phyloP scores from a whole-genome alignment of 2,329 filamentous ascomycete species.

The Parastagonospora nodorum region DNA sequence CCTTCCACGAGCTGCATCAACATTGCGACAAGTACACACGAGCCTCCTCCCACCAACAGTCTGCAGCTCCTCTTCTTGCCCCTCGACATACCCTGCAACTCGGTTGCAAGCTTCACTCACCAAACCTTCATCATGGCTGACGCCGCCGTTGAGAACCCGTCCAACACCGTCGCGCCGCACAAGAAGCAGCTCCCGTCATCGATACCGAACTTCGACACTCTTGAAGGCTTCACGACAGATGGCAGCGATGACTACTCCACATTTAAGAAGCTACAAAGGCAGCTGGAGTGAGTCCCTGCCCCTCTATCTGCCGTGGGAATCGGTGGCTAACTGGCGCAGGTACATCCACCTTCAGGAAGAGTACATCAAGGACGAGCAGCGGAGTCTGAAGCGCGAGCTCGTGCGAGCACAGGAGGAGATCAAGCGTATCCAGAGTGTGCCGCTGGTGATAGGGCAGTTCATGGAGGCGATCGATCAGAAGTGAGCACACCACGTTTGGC shows the following conservation, averaged over 20 bases:
- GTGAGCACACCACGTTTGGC: slow-evolving; percentile 56
- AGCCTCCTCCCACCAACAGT: slow-evolving; percentile 1
- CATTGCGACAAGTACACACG: slow-evolving; percentile 19
- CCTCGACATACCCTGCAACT: background rate
- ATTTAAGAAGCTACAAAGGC: slow-evolving; percentile 94
- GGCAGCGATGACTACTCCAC: slow-evolving; percentile 91
- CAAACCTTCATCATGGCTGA: slow-evolving; percentile 70
- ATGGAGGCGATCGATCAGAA: slow-evolving; percentile 99
- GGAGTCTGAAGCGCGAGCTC: slow-evolving; percentile 94
- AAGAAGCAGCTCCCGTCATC: slow-evolving; percentile 79
- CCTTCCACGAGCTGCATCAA: slow-evolving; percentile 33
- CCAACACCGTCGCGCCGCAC: slow-evolving; percentile 74
- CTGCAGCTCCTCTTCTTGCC: background rate
- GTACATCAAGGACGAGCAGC: slow-evolving; percentile 99
- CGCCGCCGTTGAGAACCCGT: slow-evolving; percentile 80
- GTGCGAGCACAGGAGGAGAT: slow-evolving; percentile 98
- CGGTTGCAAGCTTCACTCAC: background rate
- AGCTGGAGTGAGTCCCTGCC: slow-evolving; percentile 74
- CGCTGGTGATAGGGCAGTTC: slow-evolving; percentile 97
- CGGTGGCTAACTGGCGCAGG: slow-evolving; percentile 53
- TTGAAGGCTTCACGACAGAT: slow-evolving; percentile 82
- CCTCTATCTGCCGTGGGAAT: background rate
- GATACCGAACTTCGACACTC: slow-evolving; percentile 87
- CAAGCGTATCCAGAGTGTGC: slow-evolving; percentile 98
- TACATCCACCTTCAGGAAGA: slow-evolving; percentile 98